Conservation (phyloP, 2,329 filamentous ascomycete genomes). For the Magnaporthiopsis rhizophila region DNA sequence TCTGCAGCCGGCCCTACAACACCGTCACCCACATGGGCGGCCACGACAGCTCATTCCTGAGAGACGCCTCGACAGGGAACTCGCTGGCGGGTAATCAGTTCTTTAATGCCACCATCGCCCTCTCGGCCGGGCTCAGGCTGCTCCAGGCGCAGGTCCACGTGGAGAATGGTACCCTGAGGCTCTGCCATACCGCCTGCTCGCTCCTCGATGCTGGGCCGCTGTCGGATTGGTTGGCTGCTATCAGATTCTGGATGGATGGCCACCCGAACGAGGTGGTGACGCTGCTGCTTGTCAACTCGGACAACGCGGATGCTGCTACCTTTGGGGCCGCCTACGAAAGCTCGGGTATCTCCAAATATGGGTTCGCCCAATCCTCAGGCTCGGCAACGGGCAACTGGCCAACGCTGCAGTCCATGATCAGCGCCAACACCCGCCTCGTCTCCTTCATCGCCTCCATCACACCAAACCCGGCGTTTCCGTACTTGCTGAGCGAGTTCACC, state of each 20-base stretch:
- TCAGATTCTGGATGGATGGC: slow-evolving; percentile 60
- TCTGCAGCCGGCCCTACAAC: slow-evolving; percentile 65
- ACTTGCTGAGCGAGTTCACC: slow-evolving; percentile 55
- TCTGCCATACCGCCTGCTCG: slow-evolving; percentile 63
- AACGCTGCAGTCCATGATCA: slow-evolving; percentile 62
- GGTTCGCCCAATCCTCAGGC: slow-evolving; percentile 45
- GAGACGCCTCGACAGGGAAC: slow-evolving; percentile 53
- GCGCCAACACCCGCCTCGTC: slow-evolving; percentile 55
- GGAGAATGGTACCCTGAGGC: slow-evolving; percentile 46
- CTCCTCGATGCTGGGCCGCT: slow-evolving; percentile 63
- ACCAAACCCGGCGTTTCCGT: slow-evolving; percentile 36
- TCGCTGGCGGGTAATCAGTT: slow-evolving; percentile 65
- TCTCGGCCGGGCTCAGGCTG: slow-evolving; percentile 63
- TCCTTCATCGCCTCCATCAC: slow-evolving; percentile 56
- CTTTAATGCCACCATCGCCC: slow-evolving; percentile 62
- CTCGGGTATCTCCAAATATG: slow-evolving; percentile 53
- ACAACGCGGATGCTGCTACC: slow-evolving; percentile 44
- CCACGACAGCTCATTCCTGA: slow-evolving; percentile 65
- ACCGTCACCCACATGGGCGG: slow-evolving; percentile 72
- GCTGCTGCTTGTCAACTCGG: slow-evolving; percentile 63
- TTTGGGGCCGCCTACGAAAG: slow-evolving; percentile 47
- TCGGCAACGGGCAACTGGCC: slow-evolving; percentile 51
- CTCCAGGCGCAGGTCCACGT: slow-evolving; percentile 67
- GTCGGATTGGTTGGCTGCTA: slow-evolving; percentile 51
- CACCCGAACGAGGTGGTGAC: slow-evolving; percentile 72